Evolutionary conservation across 129 eudicot species (phyloP), one percentile per base, ranked within the genome.

Genomic region (Erigeron canadensis): DNA sequence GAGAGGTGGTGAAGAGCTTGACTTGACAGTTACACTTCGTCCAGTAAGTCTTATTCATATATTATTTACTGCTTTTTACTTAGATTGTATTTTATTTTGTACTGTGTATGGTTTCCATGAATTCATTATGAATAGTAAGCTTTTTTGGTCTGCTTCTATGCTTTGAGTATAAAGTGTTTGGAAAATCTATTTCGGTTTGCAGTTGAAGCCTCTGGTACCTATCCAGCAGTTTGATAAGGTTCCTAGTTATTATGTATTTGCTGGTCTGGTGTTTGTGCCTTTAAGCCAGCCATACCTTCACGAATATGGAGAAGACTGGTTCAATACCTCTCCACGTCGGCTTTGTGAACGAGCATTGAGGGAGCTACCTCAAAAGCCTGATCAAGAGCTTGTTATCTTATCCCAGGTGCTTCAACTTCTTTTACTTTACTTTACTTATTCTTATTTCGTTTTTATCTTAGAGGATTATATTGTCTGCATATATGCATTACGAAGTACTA

Each of bases 301-400:
- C 70, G 98, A 93, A 78, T 89, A 86, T 60, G 98, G 98, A 47
- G 98, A 93, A 79, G 96, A 93, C 69, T 93, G 98, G 98, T 93
- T 89, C 60, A 93, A 93, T 81, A 73, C 96, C 41, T 93, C 98
- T 53, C 98, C 98, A 12, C 96, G 98, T 67, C 77, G 90, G 76
- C 86, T 93, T 75, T 93, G 98, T 68, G 98, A 93, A 75, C 84
- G 87, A 61, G 96, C 98, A 57, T 82, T 93, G 10, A 78, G 87
- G 50, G 98, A 93, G 57, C 81, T 79, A 50, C 92, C 98, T 9
- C 77, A 80, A 75, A 93, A 84, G 76, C 80, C 88, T 10, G 93
- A 86, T 51, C 87, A 93, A 82, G 90, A 93, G 82, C 88, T 93
- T 71, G 96, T 93, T 65, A 85, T 93, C 51, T 83, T 93, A 38